Conservation (phyloP, 352 stramenopile species). For the Globisporangium barbulae region DNA sequence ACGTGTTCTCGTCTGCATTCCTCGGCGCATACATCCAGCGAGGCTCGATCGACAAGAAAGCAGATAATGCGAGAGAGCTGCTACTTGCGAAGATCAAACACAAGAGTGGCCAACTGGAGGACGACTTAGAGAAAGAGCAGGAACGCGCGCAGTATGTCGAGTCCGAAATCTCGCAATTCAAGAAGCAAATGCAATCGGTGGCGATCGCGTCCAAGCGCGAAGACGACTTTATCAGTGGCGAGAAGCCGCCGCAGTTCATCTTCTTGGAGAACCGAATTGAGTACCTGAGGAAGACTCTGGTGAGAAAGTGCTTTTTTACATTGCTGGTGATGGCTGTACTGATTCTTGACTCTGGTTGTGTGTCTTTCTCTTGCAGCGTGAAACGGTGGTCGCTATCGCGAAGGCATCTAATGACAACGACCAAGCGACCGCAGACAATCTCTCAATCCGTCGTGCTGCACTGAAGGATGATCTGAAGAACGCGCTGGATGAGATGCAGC, state of each 20-base stretch:
- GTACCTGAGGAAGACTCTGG: conserved; percentile 61
- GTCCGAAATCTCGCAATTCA: conserved; percentile 65
- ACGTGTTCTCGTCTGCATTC: conserved; percentile 71
- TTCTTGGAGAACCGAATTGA: conserved; percentile 77
- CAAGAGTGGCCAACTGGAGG: conserved; percentile 45
- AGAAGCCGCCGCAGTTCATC: conserved; percentile 73
- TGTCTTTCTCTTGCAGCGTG: conserved; percentile 24
- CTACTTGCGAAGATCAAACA: conserved; percentile 58
- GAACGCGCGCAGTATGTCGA: conserved; percentile 49
- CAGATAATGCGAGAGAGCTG: conserved; percentile 53
- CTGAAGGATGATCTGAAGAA: conserved; percentile 71
- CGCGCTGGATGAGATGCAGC: conserved; percentile 66
- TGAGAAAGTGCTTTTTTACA: conserved; percentile 17
- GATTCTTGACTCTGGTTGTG: background rate
- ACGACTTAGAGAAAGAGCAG: conserved; percentile 61
- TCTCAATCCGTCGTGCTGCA: conserved; percentile 57
- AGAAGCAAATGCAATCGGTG: conserved; percentile 60
- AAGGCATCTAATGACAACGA: conserved; percentile 53
- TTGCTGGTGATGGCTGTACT: background rate
- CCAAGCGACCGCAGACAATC: conserved; percentile 48
- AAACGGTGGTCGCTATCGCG: conserved; percentile 58
- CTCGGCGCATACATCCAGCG: conserved; percentile 53
- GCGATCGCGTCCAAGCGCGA: conserved; percentile 63
- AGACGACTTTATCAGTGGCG: conserved; percentile 76
- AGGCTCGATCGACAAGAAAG: conserved; percentile 59